phyloP scores from a whole-genome alignment of 352 stramenopile genomes.

The Pythium scleroteichum region DNA sequence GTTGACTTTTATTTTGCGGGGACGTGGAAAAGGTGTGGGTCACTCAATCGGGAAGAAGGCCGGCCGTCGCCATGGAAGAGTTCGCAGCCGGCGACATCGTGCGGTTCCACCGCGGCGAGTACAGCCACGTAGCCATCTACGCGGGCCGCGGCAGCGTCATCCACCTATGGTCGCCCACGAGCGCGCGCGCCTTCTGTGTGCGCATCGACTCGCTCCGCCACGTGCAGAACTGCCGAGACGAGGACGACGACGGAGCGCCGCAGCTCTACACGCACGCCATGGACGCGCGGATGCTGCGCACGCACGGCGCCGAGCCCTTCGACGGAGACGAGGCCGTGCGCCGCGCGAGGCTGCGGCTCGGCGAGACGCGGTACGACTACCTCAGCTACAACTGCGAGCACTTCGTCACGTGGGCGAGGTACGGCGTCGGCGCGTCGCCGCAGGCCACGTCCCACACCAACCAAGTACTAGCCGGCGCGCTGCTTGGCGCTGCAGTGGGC shows the following conservation, averaged over 20 bases:
- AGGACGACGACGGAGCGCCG: constrained; percentile 16
- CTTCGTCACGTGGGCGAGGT: constrained; percentile 76
- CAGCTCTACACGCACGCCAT: constrained; percentile 46
- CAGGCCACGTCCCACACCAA: constrained; percentile 58
- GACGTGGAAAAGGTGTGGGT: too few species aligned
- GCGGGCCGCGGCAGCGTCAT: constrained; percentile 46
- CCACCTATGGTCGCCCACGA: constrained; percentile 60
- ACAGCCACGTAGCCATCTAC: constrained; percentile 66
- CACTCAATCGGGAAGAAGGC: too few species aligned
- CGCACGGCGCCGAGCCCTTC: constrained; percentile 47
- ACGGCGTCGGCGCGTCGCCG: constrained; percentile 54
- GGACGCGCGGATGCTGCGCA: constrained; percentile 49
- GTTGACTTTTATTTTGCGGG: too few species aligned
- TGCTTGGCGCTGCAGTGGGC: constrained; percentile 59
- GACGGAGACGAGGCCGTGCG: constrained; percentile 40
- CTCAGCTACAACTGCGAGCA: constrained; percentile 73
- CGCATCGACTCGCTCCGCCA: constrained; percentile 60
- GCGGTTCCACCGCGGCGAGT: constrained; percentile 62
- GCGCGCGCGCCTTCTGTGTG: constrained; percentile 46
- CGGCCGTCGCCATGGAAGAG: background rate
- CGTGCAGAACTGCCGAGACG: constrained; percentile 32
- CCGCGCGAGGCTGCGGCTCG: constrained; percentile 49
- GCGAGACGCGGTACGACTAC: constrained; percentile 54
- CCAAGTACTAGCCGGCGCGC: constrained; percentile 58
- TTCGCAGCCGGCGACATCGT: constrained; percentile 50